Conservation (phyloP, 805 yeast genomes). For the Helenozyma rhizophorensis region DNA sequence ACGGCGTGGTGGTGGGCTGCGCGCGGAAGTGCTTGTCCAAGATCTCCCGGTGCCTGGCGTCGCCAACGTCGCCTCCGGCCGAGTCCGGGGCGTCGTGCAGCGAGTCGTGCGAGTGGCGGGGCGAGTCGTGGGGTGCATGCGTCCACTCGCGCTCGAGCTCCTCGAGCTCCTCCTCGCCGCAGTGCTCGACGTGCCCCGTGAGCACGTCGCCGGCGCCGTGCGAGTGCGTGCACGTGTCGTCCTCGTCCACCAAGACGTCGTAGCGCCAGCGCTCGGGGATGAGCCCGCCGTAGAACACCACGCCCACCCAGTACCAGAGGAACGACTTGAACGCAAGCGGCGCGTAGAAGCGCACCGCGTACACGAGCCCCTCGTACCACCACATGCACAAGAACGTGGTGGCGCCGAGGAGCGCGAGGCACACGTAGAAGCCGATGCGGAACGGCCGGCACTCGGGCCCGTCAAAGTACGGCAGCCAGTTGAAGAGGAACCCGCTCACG, state of each 20-base stretch:
- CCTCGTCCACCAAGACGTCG: constrained; percentile 56
- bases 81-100: not conserved
- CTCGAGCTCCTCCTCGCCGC: constrained; percentile 37
- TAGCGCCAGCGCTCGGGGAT: constrained; percentile 87
- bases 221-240: constrained; percentile 17
- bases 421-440: constrained; percentile 74
- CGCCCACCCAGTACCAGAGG: constrained; percentile 75
- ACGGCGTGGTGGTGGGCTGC: constrained; percentile 29
- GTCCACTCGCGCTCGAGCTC: constrained; percentile 27
- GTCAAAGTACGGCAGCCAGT: constrained; percentile 93
- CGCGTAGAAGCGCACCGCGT: constrained; percentile 50
- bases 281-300: constrained; percentile 78
- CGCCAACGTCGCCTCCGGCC: constrained; percentile 4
- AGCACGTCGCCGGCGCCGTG: constrained; percentile 28
- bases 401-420: constrained; percentile 72
- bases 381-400: constrained; percentile 57
- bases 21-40: constrained; percentile 35
- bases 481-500: constrained; percentile 64
- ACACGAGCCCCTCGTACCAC: constrained; percentile 49
- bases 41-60: constrained; percentile 24
- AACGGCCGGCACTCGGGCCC: constrained; percentile 77
- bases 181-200: constrained; percentile 29
- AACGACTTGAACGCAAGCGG: constrained; percentile 71
- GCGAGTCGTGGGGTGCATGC: constrained; percentile 6
- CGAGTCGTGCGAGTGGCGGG: not conserved